Conservation (phyloP, 2,329 filamentous ascomycete species). For the Teratosphaeria gauchensis region DNA sequence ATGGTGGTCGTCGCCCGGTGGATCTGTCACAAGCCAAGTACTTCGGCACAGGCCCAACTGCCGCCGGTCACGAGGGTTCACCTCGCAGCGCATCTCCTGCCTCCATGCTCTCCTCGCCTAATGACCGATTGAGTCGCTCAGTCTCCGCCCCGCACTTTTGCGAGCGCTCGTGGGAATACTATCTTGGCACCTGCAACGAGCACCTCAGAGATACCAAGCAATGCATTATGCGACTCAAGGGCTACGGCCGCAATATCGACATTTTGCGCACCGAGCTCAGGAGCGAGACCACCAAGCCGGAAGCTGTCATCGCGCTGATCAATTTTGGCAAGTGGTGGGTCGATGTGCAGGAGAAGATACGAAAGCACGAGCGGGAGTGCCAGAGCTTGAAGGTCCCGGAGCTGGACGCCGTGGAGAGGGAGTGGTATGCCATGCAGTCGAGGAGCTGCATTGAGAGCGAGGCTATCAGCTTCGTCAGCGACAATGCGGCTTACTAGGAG, state of each 20-base stretch:
- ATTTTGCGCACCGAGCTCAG: slow-evolving; percentile 15
- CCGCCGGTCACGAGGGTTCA: not conserved
- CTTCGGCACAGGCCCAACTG: not conserved
- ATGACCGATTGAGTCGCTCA: not conserved
- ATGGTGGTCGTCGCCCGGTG: slow-evolving; percentile 2
- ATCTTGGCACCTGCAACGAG: slow-evolving; percentile 18
- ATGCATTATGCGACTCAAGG: slow-evolving; percentile 33
- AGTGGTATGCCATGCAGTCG: not conserved
- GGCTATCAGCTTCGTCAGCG: not conserved
- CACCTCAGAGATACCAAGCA: slow-evolving; percentile 29
- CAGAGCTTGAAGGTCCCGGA: slow-evolving; percentile 3
- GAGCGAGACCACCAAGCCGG: slow-evolving; percentile 3
- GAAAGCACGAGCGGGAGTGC: slow-evolving; percentile 19
- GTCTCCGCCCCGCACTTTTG: slow-evolving; percentile 10
- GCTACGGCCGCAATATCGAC: slow-evolving; percentile 22
- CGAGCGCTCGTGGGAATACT: slow-evolving; percentile 24
- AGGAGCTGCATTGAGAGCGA: not conserved
- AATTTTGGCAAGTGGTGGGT: slow-evolving; percentile 33
- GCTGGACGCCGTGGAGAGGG: not conserved
- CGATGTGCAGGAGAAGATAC: slow-evolving; percentile 25
- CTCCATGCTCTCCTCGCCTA: not conserved
- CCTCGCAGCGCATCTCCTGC: not conserved
- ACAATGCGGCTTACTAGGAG: not conserved
- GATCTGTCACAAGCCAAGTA: not conserved
- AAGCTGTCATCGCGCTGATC: slow-evolving; percentile 16